phyloP scores from a whole-genome alignment of 2,329 filamentous ascomycete species.

The Ophiostoma tasmaniense region DNA sequence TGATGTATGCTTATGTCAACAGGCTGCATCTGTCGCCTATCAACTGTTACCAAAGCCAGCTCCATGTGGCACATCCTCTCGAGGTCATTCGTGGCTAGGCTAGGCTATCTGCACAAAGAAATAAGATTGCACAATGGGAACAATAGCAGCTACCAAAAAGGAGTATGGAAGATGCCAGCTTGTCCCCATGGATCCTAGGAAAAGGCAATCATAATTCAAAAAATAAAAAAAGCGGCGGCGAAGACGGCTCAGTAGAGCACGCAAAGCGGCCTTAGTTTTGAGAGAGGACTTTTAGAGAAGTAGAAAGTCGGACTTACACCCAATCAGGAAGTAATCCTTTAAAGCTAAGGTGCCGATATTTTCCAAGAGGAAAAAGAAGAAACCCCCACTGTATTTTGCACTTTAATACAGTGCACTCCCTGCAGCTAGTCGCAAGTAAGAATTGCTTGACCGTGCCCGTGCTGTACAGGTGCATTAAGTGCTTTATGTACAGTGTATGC shows the following conservation, averaged over 20 bases:
- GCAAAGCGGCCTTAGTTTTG: neutral
- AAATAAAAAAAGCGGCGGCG: too few relatives aligned
- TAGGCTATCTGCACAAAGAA: neutral
- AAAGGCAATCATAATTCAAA: neutral
- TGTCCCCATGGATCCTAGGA: neutral
- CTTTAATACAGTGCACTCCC: slow-evolving; percentile 3
- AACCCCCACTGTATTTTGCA: neutral
- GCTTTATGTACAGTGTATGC: neutral
- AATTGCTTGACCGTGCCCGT: neutral
- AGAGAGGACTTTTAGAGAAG: too few relatives aligned
- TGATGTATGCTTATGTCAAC: neutral
- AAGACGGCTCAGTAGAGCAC: neutral
- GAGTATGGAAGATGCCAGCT: neutral
- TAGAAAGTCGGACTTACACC: neutral
- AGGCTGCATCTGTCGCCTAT: neutral
- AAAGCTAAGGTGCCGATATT: neutral
- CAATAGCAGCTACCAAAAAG: neutral
- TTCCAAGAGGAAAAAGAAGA: neutral
- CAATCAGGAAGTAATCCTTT: neutral
- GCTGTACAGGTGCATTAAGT: neutral
- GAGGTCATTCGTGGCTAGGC: neutral
- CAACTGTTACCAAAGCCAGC: neutral
- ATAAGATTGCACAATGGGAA: neutral
- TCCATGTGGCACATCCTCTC: neutral
- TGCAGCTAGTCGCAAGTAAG: neutral